Evolutionary conservation across 2,329 filamentous ascomycete genomes (phyloP), one percentile per base, ranked within the genome.

Genomic region (Sporothrix pallida): DNA sequence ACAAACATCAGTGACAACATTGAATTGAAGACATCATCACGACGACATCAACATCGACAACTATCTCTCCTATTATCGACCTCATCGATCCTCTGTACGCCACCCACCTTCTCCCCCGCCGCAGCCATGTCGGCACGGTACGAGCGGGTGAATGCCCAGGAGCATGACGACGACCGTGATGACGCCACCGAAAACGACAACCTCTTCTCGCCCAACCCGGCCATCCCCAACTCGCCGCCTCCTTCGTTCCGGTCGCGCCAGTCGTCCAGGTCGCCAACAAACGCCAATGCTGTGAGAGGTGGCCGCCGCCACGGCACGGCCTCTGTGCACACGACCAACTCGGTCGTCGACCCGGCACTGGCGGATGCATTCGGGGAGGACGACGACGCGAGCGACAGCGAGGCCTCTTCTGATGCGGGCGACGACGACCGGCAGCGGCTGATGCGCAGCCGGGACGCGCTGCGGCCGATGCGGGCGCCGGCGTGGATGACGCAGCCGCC

Each of bases 301-400:
- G 60, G 62, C 62, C 42, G 62, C 12, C 62, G 42, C n/a, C 62
- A 48, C 62, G 62, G 62, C 62, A 67, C 62, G 3, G 62, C 62
- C 4, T 67, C 62, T 2, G 7, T 46, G 10, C 52, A 42, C 37
- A 54, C 26, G 31, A 56, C 44, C 48, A 42, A 62, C 5, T 54
- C 60, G 9, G 48, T 48, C 3, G 92, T 94, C 75, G 91, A 97
- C 78, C 87, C 92, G 75, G 91, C 93, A n/a, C 88, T 99, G 15
- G 93, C 93, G 78, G 95, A 98, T 80, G 94, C 96, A 0, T 99
- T 99, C 81, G 95, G 94, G 79, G 92, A 92, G 77, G 92, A 91
- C 75, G 93, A 92, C 75, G 95, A 98, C 81, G 93, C 95, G 0
- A 98, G 98, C 81, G 89, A 92, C 79, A 92, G 92, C 77, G 92